A percentile compares a stretch with the other conserved stretches of the same genome.
Evolutionary conservation across 257 asterid genomes (phyloP).

Genomic region (Nicotiana sylvestris): DNA sequence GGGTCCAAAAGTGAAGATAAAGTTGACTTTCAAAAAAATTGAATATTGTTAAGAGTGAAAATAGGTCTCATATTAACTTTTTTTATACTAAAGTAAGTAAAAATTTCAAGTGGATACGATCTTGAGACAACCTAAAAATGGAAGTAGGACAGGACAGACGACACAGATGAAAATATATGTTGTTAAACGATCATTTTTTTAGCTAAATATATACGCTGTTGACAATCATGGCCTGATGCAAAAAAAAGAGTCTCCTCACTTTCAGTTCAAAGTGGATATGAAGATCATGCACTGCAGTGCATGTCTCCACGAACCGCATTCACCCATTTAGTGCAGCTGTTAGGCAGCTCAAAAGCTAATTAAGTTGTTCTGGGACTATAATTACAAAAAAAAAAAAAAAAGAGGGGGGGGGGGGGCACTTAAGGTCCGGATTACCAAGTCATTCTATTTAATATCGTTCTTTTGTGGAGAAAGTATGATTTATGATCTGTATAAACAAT

Average conservation of each 20-base stretch:
- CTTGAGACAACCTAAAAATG: background rate
- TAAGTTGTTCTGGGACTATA: background rate
- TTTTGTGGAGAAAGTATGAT: background rate
- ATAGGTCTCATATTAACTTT: background rate
- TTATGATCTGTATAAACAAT: background rate
- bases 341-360: background rate
- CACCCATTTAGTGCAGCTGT: constrained; percentile 2
- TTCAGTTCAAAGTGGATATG: background rate
- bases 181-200: background rate
- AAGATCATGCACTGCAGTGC: background rate
- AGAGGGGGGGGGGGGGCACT: background rate
- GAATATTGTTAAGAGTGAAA: background rate
- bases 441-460: background rate
- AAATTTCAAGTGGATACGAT: background rate
- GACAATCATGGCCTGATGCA: background rate
- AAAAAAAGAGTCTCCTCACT: background rate
- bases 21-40: background rate
- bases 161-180: background rate
- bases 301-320: background rate
- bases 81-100: background rate
- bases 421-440: background rate
- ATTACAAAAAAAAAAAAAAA: background rate
- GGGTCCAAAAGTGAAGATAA: background rate
- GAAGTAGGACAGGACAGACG: background rate
- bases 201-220: background rate